Percentiles rank a stretch among this genome's conserved stretches.
These are phyloP conservation scores for Hypoxylon cercidicola DNA, from an alignment of 495 filamentous ascomycete genomes.

Conservation along the genomic window DNA sequence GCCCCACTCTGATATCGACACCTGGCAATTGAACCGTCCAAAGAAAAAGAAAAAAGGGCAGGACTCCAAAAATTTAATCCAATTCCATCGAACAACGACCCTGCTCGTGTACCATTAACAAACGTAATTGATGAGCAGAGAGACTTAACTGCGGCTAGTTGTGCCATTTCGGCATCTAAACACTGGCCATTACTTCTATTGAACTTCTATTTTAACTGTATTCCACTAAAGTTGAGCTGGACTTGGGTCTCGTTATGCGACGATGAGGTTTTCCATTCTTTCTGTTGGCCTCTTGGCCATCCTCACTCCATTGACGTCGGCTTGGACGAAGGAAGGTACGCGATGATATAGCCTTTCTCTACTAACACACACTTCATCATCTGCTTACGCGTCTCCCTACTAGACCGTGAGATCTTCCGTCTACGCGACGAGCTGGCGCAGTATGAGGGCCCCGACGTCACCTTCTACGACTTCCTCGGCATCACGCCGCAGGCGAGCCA, in stretches of 20 bases:
- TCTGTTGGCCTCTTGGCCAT: constrained; percentile 66
- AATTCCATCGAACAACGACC: constrained; percentile 16
- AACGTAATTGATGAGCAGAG: constrained; percentile 33
- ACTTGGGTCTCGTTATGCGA: constrained; percentile 51
- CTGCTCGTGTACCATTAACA: constrained; percentile 12
- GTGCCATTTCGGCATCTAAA: constrained; percentile 32
- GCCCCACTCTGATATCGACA: constrained; percentile 30
- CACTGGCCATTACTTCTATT: constrained; percentile 7
- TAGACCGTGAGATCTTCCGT: constrained; percentile 98
- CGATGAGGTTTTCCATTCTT: constrained; percentile 63
- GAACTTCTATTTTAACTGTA: not conserved
- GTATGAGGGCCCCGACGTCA: constrained; percentile 80
- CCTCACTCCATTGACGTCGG: constrained; percentile 70
- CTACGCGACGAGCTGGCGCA: constrained; percentile 84
- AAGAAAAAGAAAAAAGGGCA: constrained; percentile 16
- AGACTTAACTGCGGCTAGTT: constrained; percentile 21
- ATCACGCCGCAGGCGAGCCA: constrained; percentile 74
- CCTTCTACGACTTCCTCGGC: constrained; percentile 95
- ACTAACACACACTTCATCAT: constrained; percentile 18
- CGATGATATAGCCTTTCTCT: constrained; percentile 11
- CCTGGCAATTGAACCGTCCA: too few relatives aligned
- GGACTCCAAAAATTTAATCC: constrained; percentile 5
- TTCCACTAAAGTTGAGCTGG: constrained; percentile 48
- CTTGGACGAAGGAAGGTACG: constrained; percentile 87
- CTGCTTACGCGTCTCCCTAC: constrained; percentile 9